Evolutionary conservation across 371 early-diverging fungal species (phyloP).

Genomic region (Apophysomyces variabilis): DNA sequence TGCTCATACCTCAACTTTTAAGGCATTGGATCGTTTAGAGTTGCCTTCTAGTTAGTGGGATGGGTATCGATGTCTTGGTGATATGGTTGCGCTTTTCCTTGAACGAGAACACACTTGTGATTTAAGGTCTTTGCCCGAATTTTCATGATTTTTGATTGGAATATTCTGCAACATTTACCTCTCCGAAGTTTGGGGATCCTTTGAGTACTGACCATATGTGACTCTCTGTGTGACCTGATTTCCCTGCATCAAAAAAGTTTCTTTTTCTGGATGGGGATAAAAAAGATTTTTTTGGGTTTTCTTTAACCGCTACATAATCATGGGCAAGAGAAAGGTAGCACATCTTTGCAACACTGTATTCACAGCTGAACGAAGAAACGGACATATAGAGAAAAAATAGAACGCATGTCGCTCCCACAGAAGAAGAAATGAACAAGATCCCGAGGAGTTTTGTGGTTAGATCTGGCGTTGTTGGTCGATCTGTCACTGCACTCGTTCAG

Average conservation of each 20-base stretch:
- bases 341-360: neutral
- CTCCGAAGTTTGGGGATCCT: too few species aligned
- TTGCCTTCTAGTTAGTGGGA: too few species aligned
- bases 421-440: slow-evolving; percentile 60
- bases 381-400: slow-evolving; percentile 58
- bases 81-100: too few species aligned
- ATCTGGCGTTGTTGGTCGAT: slow-evolving; percentile 81
- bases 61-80: too few species aligned
- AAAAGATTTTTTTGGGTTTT: neutral
- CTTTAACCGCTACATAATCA: neutral
- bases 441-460: slow-evolving; percentile 94
- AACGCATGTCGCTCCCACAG: slow-evolving; percentile 56
- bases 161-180: too few species aligned
- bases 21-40: too few species aligned
- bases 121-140: too few species aligned
- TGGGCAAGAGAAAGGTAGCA: slow-evolving; percentile 4
- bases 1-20: too few species aligned
- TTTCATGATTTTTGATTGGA: too few species aligned
- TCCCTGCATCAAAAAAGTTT: neutral
- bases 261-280: neutral
- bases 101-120: too few species aligned
- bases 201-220: too few species aligned
- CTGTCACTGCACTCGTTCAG: slow-evolving; percentile 76
- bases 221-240: slow-evolving; percentile 2
- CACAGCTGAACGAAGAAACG: neutral